These are phyloP conservation scores for Decorospora gaudefroyi DNA, from an alignment of 2,329 filamentous ascomycete species.

Conservation along the genomic window DNA sequence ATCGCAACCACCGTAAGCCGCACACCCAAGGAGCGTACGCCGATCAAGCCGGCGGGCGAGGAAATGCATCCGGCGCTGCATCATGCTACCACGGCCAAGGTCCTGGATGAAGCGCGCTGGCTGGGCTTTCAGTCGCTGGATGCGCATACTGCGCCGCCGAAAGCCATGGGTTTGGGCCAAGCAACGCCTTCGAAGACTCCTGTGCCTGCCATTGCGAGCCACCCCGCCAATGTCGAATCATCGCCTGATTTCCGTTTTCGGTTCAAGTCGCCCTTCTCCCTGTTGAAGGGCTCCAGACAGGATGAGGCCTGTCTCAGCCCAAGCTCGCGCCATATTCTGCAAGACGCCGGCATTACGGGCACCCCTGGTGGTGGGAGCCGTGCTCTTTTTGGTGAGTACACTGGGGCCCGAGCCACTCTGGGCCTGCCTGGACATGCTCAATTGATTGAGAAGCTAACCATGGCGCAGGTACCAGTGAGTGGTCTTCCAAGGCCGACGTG, in stretches of 20 bases:
- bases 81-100: conserved; percentile 73
- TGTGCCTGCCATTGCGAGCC: conserved; percentile 28
- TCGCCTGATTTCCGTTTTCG: conserved; percentile 69
- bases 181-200: conserved; percentile 66
- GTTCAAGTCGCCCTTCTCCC: conserved; percentile 59
- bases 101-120: conserved; percentile 77
- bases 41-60: conserved; percentile 70
- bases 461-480: conserved; percentile 33
- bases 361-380: conserved; percentile 49
- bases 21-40: conserved; percentile 65
- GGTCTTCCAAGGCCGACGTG: conserved; percentile 48
- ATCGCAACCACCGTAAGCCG: conserved; percentile 28
- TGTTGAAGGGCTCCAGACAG: conserved; percentile 69
- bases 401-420: not conserved
- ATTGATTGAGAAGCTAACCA: not conserved
- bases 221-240: conserved; percentile 42
- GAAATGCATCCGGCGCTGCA: conserved; percentile 93
- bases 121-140: conserved; percentile 76
- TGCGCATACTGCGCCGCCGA: conserved; percentile 56
- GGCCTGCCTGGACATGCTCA: not conserved
- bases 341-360: conserved; percentile 69
- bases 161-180: conserved; percentile 52
- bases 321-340: conserved; percentile 64
- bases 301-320: conserved; percentile 59
- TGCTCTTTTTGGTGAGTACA: conserved; percentile 35